These are phyloP conservation scores for Chaetomium strumarium DNA, from an alignment of 2,329 filamentous ascomycete species.

Conservation along the genomic window DNA sequence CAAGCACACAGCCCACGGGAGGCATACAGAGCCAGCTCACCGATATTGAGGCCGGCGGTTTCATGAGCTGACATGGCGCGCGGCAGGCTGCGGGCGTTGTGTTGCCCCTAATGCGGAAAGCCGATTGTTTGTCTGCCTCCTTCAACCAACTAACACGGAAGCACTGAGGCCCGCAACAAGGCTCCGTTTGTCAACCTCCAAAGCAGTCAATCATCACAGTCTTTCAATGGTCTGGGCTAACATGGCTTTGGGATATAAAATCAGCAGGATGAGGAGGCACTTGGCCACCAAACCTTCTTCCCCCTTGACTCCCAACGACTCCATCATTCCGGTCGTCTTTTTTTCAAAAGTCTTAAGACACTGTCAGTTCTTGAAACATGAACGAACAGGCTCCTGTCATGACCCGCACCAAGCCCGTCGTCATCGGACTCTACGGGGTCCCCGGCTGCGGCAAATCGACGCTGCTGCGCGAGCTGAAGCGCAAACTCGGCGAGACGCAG, in stretches of 20 bases:
- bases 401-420: slow-evolving; percentile 28
- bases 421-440: slow-evolving; percentile 51
- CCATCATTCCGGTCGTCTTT: background rate
- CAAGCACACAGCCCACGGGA: too few relatives aligned
- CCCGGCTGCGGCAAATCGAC: slow-evolving; percentile 49
- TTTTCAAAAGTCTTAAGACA: background rate
- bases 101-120: background rate
- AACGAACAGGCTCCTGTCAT: too few relatives aligned
- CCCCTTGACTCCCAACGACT: background rate
- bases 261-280: background rate
- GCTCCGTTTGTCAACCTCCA: background rate
- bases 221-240: background rate
- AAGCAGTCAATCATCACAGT: background rate
- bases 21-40: too few relatives aligned
- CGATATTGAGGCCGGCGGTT: too few relatives aligned
- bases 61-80: too few relatives aligned
- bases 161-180: slow-evolving; percentile 1
- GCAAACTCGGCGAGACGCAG: slow-evolving; percentile 27
- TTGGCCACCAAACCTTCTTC: background rate
- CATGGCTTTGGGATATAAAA: background rate
- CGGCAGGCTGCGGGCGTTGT: background rate
- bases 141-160: too few relatives aligned
- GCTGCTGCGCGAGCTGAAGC: slow-evolving; percentile 37
- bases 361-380: too few relatives aligned
- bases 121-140: background rate